These are phyloP conservation scores for Schizosaccharomyces octosporus DNA, from an alignment of 805 yeast genomes.

Conservation along the genomic window DNA sequence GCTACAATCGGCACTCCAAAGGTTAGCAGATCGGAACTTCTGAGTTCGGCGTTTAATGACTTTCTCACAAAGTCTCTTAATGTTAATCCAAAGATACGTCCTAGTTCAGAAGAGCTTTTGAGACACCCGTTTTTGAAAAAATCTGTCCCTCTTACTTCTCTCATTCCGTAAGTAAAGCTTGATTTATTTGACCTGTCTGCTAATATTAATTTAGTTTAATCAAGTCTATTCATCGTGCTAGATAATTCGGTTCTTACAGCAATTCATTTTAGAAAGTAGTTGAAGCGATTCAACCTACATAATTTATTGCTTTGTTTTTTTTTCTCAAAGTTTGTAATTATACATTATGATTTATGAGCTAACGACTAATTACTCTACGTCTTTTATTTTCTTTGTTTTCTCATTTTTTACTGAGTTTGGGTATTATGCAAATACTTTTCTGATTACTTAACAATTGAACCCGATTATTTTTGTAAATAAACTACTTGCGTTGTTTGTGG, in stretches of 20 bases:
- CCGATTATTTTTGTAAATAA: too few species aligned
- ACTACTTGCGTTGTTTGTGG: too few species aligned
- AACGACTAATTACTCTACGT: too few species aligned
- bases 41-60: slow-evolving; percentile 37
- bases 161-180: slow-evolving; percentile 6
- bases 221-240: neutral
- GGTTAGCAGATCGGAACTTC: slow-evolving; percentile 62
- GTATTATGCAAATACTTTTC: too few species aligned
- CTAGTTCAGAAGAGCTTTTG: slow-evolving; percentile 49
- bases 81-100: slow-evolving; percentile 63
- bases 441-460: too few species aligned
- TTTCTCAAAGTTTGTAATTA: too few species aligned
- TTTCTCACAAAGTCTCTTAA: slow-evolving; percentile 60
- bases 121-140: slow-evolving; percentile 10
- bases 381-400: too few species aligned
- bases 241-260: neutral
- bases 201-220: neutral
- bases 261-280: neutral
- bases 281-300: neutral
- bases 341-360: too few species aligned
- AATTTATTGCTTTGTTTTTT: neutral
- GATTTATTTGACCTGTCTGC: neutral
- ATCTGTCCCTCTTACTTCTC: slow-evolving; percentile 8
- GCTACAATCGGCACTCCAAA: slow-evolving; percentile 94
- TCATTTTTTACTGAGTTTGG: too few species aligned